phyloP scores from a whole-genome alignment of 2,329 filamentous ascomycete genomes.

The Chaetomium globosum region DNA sequence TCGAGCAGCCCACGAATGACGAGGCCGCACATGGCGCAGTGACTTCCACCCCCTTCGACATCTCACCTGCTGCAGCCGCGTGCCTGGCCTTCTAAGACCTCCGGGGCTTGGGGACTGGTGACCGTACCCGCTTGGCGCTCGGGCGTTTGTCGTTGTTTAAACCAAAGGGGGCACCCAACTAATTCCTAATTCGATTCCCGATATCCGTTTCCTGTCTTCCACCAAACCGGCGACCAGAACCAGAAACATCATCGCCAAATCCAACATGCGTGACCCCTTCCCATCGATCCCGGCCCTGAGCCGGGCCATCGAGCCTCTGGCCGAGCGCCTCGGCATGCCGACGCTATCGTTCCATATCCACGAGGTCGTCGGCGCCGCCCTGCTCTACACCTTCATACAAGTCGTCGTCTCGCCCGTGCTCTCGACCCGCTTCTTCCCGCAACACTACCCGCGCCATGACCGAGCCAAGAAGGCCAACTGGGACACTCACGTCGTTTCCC shows the following conservation, averaged over 20 bases:
- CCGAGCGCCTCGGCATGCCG: slow-evolving; percentile 62
- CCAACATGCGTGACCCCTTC: slow-evolving; percentile 71
- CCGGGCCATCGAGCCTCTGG: slow-evolving; percentile 63
- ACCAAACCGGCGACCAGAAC: not conserved
- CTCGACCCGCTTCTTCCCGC: slow-evolving; percentile 63
- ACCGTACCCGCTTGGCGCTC: slow-evolving; percentile 5
- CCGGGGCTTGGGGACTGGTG: not conserved
- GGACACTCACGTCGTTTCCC: slow-evolving; percentile 84
- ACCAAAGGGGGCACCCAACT: not conserved
- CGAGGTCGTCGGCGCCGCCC: slow-evolving; percentile 68
- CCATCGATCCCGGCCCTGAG: slow-evolving; percentile 62
- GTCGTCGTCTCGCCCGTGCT: slow-evolving; percentile 67
- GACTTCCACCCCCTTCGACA: not conserved
- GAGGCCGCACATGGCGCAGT: slow-evolving; percentile 33
- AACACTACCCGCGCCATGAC: slow-evolving; percentile 64
- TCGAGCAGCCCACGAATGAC: slow-evolving; percentile 30
- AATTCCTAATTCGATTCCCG: not conserved
- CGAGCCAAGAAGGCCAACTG: slow-evolving; percentile 72
- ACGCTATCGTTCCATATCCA: slow-evolving; percentile 77
- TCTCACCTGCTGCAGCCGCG: slow-evolving; percentile 11
- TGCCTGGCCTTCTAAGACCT: slow-evolving; percentile 9
- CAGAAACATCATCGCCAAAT: not conserved
- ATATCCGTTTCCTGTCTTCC: not conserved
- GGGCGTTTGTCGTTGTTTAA: not conserved
- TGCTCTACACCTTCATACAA: slow-evolving; percentile 70